phyloP scores from a whole-genome alignment of 306 rosid species.

The Cucurbita moschata region DNA sequence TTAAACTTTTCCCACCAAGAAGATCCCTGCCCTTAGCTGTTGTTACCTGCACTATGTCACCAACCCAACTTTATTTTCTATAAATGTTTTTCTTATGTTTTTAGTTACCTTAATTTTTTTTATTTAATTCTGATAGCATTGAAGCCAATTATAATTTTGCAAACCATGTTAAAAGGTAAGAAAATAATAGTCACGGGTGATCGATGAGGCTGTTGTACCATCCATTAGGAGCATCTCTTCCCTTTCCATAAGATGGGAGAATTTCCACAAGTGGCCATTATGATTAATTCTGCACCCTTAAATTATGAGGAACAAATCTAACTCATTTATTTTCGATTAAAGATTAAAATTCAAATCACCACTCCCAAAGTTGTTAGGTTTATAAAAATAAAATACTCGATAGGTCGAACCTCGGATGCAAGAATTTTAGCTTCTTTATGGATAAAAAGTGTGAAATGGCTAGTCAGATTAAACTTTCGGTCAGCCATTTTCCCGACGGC shows the following conservation, averaged over 20 bases:
- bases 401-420: conserved; percentile 49
- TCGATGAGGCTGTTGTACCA: conserved; percentile 49
- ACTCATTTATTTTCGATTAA: too few relatives aligned
- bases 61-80: too few relatives aligned
- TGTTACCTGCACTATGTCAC: conserved; percentile 24
- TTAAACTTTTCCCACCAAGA: conserved; percentile 53
- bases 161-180: not conserved
- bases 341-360: too few relatives aligned
- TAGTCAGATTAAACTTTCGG: conserved; percentile 84
- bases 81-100: too few relatives aligned
- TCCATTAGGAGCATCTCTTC: conserved; percentile 45
- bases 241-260: conserved; percentile 60
- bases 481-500: conserved; percentile 80
- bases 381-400: too few relatives aligned
- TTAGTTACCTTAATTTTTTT: too few relatives aligned
- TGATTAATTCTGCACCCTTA: conserved; percentile 29
- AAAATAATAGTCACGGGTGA: conserved; percentile 35
- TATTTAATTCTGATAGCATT: too few relatives aligned
- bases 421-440: conserved; percentile 68
- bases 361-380: too few relatives aligned
- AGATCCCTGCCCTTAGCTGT: conserved; percentile 77
- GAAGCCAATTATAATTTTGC: too few relatives aligned
- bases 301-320: not conserved
- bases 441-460: conserved; percentile 73
- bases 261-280: conserved; percentile 36